Base-by-base conservation (phyloP, 73 alveolate genomes). In the Tetrahymena malaccensis region DNA sequence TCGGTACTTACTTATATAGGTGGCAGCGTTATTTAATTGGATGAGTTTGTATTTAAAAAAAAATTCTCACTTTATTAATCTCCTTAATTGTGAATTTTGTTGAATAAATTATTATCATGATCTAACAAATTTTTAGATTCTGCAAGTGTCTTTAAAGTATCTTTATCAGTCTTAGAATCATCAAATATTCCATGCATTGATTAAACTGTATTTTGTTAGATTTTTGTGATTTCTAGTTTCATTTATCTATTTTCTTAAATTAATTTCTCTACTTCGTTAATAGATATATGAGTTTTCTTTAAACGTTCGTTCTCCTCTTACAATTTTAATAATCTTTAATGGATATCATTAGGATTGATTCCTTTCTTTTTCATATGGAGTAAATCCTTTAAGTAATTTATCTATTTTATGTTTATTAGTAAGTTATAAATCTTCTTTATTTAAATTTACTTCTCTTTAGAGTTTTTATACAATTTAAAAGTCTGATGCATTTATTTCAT, bases 401-500 rank as follows among this genome's bases (percentile, higher is more conserved):
- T 97, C 96, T 95, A 89, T 70, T 31, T 7, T 27, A 22, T 4
- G 31, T 27, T n/a, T 6, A 27, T 70, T 70, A 70, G 10, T 25
- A 9, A 11, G 25, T 27, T 27, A 70, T 70, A 3, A 31, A 31
- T 0, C 37, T 13, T 56, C 9, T 37, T 38, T 4, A 85, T 25
- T 25, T 50, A 43, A 57, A 35, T 38, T 35, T 95, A 95, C 97
- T 94, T 98, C 99, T 85, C 97, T 96, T 58, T 97, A 94, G 19
- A 98, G 97, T 93, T 97, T 96, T 40, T 97, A 89, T 11, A 98
- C 98, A n/a, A 98, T 95, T 34, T 96, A 97, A 94, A 97, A 97
- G 93, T 98, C 99, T 55, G 99, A 94, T 9, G 98, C 99, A 93
- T 96, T 97, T 13, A 98, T 96, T 96, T 96, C 98, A 85, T 97